A percentile compares a stretch with the other conserved stretches of the same genome.
Conservation (phyloP, 495 filamentous ascomycete genomes). For the Penicillium waksmanii region DNA sequence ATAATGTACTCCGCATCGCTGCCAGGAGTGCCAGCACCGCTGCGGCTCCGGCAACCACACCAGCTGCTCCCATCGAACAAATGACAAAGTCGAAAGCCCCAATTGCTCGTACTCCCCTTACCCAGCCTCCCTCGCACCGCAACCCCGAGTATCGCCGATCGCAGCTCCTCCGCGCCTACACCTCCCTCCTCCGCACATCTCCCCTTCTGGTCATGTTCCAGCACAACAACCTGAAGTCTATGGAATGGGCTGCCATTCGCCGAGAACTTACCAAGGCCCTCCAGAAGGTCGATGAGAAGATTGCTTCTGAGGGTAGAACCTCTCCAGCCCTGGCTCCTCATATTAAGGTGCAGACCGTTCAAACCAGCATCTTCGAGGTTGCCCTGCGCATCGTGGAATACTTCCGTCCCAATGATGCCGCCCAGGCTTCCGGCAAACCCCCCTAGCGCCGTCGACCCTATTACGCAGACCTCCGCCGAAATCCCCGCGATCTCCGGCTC, state of each 20-base stretch:
- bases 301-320: conserved; percentile 48
- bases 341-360: conserved; percentile 78
- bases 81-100: conserved; percentile 58
- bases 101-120: conserved; percentile 62
- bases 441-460: conserved; percentile 46
- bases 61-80: conserved; percentile 51
- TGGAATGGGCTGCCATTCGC: conserved; percentile 85
- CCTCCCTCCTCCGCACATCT: conserved; percentile 85
- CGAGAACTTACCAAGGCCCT: conserved; percentile 77
- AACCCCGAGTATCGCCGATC: conserved; percentile 86
- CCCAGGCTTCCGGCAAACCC: conserved; percentile 28
- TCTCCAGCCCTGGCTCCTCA: conserved; percentile 50
- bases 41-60: conserved; percentile 52
- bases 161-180: conserved; percentile 93
- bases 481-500: conserved; percentile 34
- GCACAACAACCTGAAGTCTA: conserved; percentile 89
- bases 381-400: conserved; percentile 86
- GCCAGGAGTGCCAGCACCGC: conserved; percentile 39
- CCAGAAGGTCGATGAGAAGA: conserved; percentile 63
- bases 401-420: conserved; percentile 63
- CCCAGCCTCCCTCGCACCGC: conserved; percentile 87
- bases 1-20: conserved; percentile 38
- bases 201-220: conserved; percentile 93
- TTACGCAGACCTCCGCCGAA: conserved; percentile 47
- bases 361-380: conserved; percentile 84